phyloP scores from a whole-genome alignment of 2,329 filamentous ascomycete genomes.

The Biscogniauxia marginata region DNA sequence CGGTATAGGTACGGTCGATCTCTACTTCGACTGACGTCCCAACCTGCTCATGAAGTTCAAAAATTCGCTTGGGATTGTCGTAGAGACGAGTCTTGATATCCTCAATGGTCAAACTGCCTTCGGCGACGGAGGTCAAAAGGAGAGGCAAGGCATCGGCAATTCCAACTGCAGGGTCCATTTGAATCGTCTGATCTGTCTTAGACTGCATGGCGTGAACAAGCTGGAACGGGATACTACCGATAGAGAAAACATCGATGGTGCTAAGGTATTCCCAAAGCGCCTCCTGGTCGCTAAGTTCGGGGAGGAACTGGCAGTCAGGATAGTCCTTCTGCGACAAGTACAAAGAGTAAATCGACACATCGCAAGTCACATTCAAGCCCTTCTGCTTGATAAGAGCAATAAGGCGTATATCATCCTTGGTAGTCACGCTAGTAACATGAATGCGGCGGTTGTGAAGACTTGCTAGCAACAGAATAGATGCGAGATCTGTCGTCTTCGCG shows the following conservation, averaged over 20 bases:
- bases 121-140: conserved; percentile 71
- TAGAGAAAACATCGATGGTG: conserved; percentile 75
- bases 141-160: conserved; percentile 73
- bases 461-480: conserved; percentile 75
- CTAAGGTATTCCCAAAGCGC: conserved; percentile 72
- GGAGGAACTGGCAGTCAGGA: conserved; percentile 65
- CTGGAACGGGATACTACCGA: conserved; percentile 77
- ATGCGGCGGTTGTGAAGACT: conserved; percentile 76
- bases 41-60: conserved; percentile 78
- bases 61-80: conserved; percentile 77
- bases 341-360: conserved; percentile 76
- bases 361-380: conserved; percentile 78
- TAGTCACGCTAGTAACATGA: conserved; percentile 78
- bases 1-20: conserved; percentile 67
- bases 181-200: conserved; percentile 35
- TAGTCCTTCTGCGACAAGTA: conserved; percentile 72
- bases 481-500: conserved; percentile 75
- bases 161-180: conserved; percentile 60
- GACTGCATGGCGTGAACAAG: conserved; percentile 55
- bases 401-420: conserved; percentile 74
- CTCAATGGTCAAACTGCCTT: conserved; percentile 70
- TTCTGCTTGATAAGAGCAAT: conserved; percentile 78
- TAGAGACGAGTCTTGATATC: conserved; percentile 71
- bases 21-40: conserved; percentile 73
- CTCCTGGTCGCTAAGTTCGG: conserved; percentile 65